Percentiles rank a stretch among this genome's conserved stretches.
phyloP scores from a whole-genome alignment of 116 monocot genomes.

The Zostera marina region DNA sequence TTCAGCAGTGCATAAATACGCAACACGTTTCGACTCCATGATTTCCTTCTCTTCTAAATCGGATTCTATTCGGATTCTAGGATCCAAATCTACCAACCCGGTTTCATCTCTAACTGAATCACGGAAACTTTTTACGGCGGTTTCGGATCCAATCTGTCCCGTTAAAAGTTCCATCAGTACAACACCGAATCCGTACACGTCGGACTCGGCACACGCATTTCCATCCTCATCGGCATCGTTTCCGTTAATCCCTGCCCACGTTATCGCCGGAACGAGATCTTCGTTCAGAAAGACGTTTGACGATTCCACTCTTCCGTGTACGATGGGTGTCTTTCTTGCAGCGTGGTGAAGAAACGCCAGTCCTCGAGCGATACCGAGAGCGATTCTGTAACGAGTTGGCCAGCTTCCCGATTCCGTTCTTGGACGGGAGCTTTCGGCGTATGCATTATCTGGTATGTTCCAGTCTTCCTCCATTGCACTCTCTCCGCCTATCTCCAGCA shows the following conservation, averaged over 20 bases:
- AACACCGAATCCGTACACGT: constrained; percentile 54
- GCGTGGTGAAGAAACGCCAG: constrained; percentile 85
- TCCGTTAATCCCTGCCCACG: constrained; percentile 22
- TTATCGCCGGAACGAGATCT: constrained; percentile 48
- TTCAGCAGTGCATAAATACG: constrained; percentile 69
- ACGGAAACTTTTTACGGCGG: constrained; percentile 27
- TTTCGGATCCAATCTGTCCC: constrained; percentile 21
- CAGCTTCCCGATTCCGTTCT: constrained; percentile 14
- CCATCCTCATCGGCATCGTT: neutral
- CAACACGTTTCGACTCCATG: constrained; percentile 43
- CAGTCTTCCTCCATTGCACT: constrained; percentile 22
- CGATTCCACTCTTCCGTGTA: constrained; percentile 50
- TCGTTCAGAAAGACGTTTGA: constrained; percentile 58
- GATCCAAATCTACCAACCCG: constrained; percentile 28
- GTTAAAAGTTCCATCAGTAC: constrained; percentile 56
- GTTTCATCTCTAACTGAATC: constrained; percentile 23
- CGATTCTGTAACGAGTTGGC: constrained; percentile 60
- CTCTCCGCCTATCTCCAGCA: constrained; percentile 15
- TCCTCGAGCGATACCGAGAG: constrained; percentile 52
- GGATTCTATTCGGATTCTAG: constrained; percentile 14
- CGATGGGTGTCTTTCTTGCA: constrained; percentile 28
- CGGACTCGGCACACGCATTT: constrained; percentile 2
- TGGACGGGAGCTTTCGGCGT: constrained; percentile 1
- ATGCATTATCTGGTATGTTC: constrained; percentile 14
- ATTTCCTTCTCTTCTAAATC: constrained; percentile 53